Percentiles rank a stretch among this genome's conserved stretches.
Conservation (phyloP, 352 stramenopile genomes). For the Pythium oligandrum region DNA sequence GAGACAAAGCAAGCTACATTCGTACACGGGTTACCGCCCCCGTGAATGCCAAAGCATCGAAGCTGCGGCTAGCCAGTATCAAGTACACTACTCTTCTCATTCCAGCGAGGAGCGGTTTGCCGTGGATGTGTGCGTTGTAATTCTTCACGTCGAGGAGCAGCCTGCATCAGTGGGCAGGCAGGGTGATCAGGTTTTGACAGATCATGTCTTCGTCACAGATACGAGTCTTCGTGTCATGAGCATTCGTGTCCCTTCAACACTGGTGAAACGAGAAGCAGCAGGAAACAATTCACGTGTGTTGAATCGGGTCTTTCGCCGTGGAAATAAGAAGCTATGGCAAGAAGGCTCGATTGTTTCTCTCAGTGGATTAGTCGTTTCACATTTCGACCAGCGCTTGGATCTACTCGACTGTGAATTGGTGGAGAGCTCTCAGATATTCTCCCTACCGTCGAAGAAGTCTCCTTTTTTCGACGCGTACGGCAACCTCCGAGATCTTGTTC, state of each 20-base stretch:
- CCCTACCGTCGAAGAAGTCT: conserved; percentile 56
- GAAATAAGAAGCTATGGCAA: conserved; percentile 44
- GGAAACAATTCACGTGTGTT: not conserved
- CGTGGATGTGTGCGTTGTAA: conserved; percentile 15
- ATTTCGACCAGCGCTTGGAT: conserved; percentile 51
- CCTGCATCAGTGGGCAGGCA: not conserved
- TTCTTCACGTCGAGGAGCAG: conserved; percentile 10
- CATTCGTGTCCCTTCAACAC: conserved; percentile 30
- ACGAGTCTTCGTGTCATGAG: conserved; percentile 45
- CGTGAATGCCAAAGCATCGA: conserved; percentile 8
- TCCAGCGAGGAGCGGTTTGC: conserved; percentile 9
- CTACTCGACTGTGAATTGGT: conserved; percentile 52
- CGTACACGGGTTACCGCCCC: not conserved
- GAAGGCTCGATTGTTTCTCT: conserved; percentile 50
- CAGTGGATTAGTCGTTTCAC: conserved; percentile 52
- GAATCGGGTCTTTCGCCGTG: conserved; percentile 31
- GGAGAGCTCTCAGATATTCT: conserved; percentile 51
- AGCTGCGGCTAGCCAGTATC: not conserved
- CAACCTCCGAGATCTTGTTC: conserved; percentile 4
- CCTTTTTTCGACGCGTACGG: conserved; percentile 31
- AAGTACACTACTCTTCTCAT: conserved; percentile 1
- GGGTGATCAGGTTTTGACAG: conserved; percentile 5
- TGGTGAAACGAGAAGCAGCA: not conserved
- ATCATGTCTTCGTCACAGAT: conserved; percentile 64
- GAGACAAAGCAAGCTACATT: not conserved